Evolutionary conservation across 179 eudicot species (phyloP).

Genomic region (Beta macrorhiza): DNA sequence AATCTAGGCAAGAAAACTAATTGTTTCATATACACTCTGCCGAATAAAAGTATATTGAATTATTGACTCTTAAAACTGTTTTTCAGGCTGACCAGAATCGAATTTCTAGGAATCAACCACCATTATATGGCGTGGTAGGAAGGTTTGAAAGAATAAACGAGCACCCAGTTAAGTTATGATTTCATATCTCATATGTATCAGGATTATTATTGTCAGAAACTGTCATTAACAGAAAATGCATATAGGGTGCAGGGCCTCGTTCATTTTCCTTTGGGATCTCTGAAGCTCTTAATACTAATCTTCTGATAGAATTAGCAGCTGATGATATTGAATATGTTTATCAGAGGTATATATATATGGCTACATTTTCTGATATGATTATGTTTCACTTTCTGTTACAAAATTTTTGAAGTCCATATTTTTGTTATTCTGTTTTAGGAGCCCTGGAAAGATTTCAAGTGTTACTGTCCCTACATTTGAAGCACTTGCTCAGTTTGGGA

Average conservation of each 20-base stretch:
- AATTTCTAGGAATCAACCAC: constrained; percentile 68
- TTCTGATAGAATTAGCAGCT: constrained; percentile 78
- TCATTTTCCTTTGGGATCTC: constrained; percentile 90
- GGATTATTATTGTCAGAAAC: not conserved
- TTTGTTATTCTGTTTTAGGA: constrained; percentile 46
- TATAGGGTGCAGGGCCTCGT: constrained; percentile 81
- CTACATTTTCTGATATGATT: too few relatives aligned
- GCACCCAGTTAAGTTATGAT: constrained; percentile 76
- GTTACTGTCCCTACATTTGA: constrained; percentile 82
- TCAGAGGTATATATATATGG: constrained; percentile 50
- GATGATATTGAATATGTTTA: constrained; percentile 92
- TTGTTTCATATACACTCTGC: not conserved
- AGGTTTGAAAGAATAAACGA: constrained; percentile 85
- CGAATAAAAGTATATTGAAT: not conserved
- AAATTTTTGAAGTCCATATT: not conserved
- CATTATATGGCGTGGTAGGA: constrained; percentile 76
- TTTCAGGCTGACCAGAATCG: constrained; percentile 82
- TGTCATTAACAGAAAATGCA: constrained; percentile 25
- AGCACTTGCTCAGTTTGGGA: constrained; percentile 88
- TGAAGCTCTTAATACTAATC: constrained; percentile 79
- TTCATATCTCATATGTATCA: not conserved
- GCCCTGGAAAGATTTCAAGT: constrained; percentile 80
- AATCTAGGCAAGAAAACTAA: not conserved
- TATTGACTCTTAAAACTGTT: not conserved
- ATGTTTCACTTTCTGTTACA: too few relatives aligned